Evolutionary conservation across 805 yeast species (phyloP).

Genomic region (Candida gorgasii): DNA sequence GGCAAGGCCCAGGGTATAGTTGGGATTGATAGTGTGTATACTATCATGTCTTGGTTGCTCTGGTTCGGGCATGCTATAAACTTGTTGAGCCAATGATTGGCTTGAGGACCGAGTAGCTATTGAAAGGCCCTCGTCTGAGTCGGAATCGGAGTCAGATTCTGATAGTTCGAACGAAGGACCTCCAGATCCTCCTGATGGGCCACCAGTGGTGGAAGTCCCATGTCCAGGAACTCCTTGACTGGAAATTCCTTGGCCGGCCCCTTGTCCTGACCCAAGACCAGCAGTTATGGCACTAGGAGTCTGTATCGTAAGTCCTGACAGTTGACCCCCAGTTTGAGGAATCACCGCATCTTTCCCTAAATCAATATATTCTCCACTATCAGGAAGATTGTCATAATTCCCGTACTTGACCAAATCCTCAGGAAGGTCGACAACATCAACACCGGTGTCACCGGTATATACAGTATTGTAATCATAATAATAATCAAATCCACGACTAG

Average conservation of each 20-base stretch:
- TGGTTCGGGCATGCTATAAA: constrained; percentile 25
- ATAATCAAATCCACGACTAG: constrained; percentile 69
- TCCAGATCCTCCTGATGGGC: neutral
- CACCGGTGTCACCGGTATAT: constrained; percentile 52
- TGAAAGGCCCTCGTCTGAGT: constrained; percentile 37
- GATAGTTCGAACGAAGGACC: constrained; percentile 5
- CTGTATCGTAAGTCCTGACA: no score
- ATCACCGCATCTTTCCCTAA: neutral
- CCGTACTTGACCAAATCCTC: constrained; percentile 45
- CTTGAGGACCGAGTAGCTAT: constrained; percentile 41
- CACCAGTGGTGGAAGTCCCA: neutral
- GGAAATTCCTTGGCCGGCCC: no score
- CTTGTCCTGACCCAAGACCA: no score
- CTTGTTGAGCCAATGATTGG: constrained; percentile 45
- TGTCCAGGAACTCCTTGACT: no score
- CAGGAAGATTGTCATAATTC: constrained; percentile 28
- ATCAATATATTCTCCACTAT: constrained; percentile 1
- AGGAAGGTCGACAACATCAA: constrained; percentile 48
- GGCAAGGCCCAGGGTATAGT: constrained; percentile 35
- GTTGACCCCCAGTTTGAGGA: neutral
- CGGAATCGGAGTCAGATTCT: constrained; percentile 22
- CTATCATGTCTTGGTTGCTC: constrained; percentile 15
- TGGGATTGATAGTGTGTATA: constrained; percentile 32
- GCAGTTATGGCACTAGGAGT: no score
- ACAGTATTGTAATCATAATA: constrained; percentile 81